Evolutionary conservation across 2,329 filamentous ascomycete species (phyloP).

Genomic region (Microcyclospora tardicrescens): DNA sequence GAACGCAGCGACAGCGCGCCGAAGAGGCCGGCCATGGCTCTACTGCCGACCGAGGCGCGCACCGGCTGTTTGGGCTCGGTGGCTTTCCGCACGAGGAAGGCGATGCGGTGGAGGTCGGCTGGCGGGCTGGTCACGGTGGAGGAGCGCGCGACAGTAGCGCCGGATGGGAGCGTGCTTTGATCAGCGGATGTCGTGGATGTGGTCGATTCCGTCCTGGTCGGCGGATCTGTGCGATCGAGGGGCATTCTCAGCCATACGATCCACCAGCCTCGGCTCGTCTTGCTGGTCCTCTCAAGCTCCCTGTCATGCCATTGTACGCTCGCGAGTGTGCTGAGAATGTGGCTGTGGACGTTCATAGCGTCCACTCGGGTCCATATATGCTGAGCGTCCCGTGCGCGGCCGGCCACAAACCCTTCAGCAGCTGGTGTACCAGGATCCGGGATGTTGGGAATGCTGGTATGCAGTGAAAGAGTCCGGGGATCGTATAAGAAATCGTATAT

Average conservation of each 20-base stretch:
- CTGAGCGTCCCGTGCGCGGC: conserved; percentile 5
- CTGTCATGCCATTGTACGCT: conserved; percentile 34
- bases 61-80: conserved; percentile 4
- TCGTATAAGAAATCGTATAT: conserved; percentile 52
- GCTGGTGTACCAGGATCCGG: conserved; percentile 37
- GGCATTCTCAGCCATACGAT: conserved; percentile 49
- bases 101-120: conserved; percentile 23
- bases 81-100: conserved; percentile 29
- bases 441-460: conserved; percentile 52
- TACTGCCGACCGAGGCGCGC: conserved; percentile 5
- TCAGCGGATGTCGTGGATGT: background rate
- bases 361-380: conserved; percentile 42
- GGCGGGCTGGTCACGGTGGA: background rate
- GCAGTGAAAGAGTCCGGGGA: conserved; percentile 43
- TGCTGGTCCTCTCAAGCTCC: conserved; percentile 48
- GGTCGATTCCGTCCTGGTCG: background rate
- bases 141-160: no score
- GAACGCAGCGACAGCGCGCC: conserved; percentile 12
- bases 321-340: conserved; percentile 44
- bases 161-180: background rate
- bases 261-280: conserved; percentile 55
- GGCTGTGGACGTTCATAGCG: conserved; percentile 48
- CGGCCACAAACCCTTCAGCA: conserved; percentile 23
- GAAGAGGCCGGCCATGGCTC: conserved; percentile 20
- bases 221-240: background rate